Conservation (phyloP, 2,329 filamentous ascomycete species). For the Aureobasidium musti region DNA sequence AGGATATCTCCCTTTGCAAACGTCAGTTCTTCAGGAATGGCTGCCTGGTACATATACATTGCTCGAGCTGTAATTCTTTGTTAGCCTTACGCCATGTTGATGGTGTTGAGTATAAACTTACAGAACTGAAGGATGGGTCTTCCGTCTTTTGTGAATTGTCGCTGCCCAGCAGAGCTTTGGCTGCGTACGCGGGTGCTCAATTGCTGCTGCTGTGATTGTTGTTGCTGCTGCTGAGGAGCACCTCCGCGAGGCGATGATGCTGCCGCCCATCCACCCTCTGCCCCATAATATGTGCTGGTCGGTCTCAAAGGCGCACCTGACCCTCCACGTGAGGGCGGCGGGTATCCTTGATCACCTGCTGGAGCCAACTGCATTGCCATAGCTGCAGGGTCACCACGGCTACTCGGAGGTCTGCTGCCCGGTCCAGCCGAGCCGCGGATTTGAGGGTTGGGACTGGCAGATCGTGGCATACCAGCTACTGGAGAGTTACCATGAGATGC, state of each 20-base stretch:
- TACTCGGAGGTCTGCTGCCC: slow-evolving; percentile 47
- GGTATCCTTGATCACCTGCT: slow-evolving; percentile 45
- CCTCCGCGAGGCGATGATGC: slow-evolving; percentile 12
- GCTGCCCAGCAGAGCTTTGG: slow-evolving; percentile 84
- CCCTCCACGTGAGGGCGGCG: slow-evolving; percentile 45
- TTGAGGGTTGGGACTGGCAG: slow-evolving; percentile 44
- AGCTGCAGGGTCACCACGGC: slow-evolving; percentile 45
- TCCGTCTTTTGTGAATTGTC: slow-evolving; percentile 82
- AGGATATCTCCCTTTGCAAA: slow-evolving; percentile 92
- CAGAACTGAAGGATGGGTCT: slow-evolving; percentile 89
- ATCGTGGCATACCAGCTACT: slow-evolving; percentile 41
- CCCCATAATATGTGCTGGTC: slow-evolving; percentile 50
- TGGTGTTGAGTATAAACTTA: slow-evolving; percentile 56
- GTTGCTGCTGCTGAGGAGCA: slow-evolving; percentile 14
- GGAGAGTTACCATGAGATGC: slow-evolving; percentile 44
- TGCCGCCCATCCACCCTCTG: slow-evolving; percentile 36
- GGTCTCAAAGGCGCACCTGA: slow-evolving; percentile 38
- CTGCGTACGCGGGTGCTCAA: slow-evolving; percentile 59
- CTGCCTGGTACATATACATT: slow-evolving; percentile 90
- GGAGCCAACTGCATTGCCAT: slow-evolving; percentile 52
- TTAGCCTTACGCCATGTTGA: slow-evolving; percentile 11
- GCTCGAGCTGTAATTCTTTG: slow-evolving; percentile 70
- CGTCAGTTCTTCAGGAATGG: slow-evolving; percentile 90
- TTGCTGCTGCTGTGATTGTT: slow-evolving; percentile 22
- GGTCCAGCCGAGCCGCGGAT: slow-evolving; percentile 14